Evolutionary conservation across 2,329 filamentous ascomycete genomes (phyloP).

Genomic region (Macrophomina tecta): DNA sequence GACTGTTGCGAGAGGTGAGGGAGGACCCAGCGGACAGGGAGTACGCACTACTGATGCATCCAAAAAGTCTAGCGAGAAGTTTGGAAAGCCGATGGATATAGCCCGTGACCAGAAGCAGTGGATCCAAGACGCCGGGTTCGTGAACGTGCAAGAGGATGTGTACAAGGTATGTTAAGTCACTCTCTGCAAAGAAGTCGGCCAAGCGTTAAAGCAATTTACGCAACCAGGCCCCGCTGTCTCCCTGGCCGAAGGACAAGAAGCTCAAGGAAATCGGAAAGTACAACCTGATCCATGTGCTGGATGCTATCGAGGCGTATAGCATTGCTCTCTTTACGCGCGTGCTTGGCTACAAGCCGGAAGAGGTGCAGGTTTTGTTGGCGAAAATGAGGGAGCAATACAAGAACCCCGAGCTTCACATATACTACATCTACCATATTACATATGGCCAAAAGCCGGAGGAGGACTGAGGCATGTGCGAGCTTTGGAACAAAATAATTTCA

Average conservation of each 20-base stretch:
- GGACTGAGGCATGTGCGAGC: too few species aligned
- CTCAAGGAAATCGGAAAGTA: conserved; percentile 45
- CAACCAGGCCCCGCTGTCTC: conserved; percentile 37
- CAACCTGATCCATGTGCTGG: conserved; percentile 40
- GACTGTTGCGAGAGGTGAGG: not conserved
- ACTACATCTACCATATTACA: not conserved
- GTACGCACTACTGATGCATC: conserved; percentile 1
- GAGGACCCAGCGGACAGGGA: not conserved
- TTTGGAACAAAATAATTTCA: too few species aligned
- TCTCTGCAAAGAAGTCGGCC: not conserved
- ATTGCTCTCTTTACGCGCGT: conserved; percentile 40
- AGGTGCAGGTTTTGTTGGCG: conserved; percentile 23
- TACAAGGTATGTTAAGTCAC: conserved; percentile 30
- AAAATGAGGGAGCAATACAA: not conserved
- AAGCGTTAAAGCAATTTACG: not conserved
- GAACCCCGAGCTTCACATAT: conserved; percentile 5
- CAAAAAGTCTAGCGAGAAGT: conserved; percentile 6
- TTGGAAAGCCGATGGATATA: conserved; percentile 44
- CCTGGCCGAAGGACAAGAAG: conserved; percentile 39
- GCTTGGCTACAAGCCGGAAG: conserved; percentile 21
- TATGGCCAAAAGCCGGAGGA: not conserved
- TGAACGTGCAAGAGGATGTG: conserved; percentile 56
- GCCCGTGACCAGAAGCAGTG: conserved; percentile 48
- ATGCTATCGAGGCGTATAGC: conserved; percentile 47
- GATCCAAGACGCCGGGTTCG: conserved; percentile 60